These are phyloP conservation scores for Leucosporidium scottii DNA, from an alignment of 768 basidiomycete species.

Conservation along the genomic window DNA sequence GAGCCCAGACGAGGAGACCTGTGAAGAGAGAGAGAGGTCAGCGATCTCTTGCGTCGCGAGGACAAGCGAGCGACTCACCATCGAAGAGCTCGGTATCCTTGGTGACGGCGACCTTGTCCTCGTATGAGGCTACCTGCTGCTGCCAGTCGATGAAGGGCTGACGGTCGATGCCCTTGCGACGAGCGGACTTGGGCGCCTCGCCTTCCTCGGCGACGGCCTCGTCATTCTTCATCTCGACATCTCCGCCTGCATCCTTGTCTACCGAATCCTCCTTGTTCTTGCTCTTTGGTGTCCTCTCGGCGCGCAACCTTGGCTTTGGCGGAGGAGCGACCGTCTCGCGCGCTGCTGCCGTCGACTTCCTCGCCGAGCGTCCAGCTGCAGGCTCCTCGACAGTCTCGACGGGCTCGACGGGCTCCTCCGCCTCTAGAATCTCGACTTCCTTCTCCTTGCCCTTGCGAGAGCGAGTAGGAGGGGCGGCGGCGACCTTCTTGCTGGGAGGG, in stretches of 20 bases:
- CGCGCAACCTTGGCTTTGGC: background rate
- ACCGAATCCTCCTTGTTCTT: background rate
- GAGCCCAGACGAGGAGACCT: conserved; percentile 10
- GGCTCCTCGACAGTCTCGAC: conserved; percentile 61
- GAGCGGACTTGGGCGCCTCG: background rate
- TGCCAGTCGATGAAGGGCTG: too few relatives aligned
- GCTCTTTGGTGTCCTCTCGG: background rate
- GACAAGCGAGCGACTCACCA: background rate
- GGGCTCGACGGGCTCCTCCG: conserved; percentile 58
- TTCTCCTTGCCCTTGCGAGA: conserved; percentile 4
- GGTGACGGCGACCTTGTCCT: background rate
- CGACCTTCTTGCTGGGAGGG: background rate
- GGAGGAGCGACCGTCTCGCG: background rate
- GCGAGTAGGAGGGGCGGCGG: background rate
- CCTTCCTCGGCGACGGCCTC: background rate
- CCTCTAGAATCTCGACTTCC: background rate
- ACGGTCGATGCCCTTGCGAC: background rate
- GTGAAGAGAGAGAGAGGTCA: background rate
- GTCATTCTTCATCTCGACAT: background rate
- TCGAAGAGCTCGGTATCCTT: background rate
- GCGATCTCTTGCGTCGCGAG: background rate
- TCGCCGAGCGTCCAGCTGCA: conserved; percentile 37
- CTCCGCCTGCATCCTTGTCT: background rate
- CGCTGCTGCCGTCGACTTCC: background rate
- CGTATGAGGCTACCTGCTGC: too few relatives aligned